Conservation (phyloP, 1,284 basidiomycete genomes). For the Coniferiporia weirii region DNA sequence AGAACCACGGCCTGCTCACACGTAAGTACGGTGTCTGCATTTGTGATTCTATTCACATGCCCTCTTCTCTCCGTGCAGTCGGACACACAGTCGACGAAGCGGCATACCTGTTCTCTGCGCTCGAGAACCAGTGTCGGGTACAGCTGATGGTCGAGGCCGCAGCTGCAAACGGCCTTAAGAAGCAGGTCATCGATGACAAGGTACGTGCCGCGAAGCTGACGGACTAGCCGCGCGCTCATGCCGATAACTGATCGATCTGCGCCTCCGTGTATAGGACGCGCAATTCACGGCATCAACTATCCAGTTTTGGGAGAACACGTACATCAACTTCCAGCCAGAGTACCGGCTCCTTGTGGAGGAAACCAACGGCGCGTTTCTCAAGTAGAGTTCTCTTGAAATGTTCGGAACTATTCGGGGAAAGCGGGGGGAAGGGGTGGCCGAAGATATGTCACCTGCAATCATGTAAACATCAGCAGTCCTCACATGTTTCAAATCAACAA, state of each 20-base stretch:
- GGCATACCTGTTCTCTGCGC: constrained; percentile 28
- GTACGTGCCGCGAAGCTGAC: not conserved
- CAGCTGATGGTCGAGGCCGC: constrained; percentile 34
- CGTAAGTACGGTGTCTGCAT: not conserved
- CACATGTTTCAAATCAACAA: no score
- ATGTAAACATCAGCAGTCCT: no score
- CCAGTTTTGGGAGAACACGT: constrained; percentile 26
- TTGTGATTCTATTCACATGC: not conserved
- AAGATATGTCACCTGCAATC: no score
- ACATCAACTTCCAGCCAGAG: constrained; percentile 27
- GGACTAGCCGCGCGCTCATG: not conserved
- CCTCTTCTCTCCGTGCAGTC: constrained; percentile 7
- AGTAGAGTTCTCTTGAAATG: not conserved
- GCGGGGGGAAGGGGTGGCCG: no score
- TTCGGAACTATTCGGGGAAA: not conserved
- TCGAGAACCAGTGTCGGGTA: constrained; percentile 31
- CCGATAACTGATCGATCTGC: not conserved
- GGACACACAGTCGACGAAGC: constrained; percentile 28
- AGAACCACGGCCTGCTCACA: constrained; percentile 18
- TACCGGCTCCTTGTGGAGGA: constrained; percentile 25
- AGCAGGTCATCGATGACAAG: constrained; percentile 24
- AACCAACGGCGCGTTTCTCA: constrained; percentile 19
- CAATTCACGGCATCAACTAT: constrained; percentile 31
- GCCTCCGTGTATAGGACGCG: constrained; percentile 29
- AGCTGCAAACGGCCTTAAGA: constrained; percentile 22